These are phyloP conservation scores for Rhynchosporium agropyri DNA, from an alignment of 2,329 filamentous ascomycete genomes.

Conservation along the genomic window DNA sequence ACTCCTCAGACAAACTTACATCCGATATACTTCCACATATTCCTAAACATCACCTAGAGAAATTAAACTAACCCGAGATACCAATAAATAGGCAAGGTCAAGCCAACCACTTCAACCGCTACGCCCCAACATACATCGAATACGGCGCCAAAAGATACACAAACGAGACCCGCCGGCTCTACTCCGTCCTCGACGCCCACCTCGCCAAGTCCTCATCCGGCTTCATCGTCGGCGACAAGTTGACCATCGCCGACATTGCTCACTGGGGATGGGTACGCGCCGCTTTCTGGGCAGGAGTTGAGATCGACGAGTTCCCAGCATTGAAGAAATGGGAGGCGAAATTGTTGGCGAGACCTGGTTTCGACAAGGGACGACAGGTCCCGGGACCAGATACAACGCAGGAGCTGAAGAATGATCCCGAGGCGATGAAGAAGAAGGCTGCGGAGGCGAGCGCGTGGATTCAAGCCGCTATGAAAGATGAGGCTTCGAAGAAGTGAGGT, in stretches of 20 bases:
- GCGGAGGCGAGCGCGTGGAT: slow-evolving; percentile 63
- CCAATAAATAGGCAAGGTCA: slow-evolving; percentile 52
- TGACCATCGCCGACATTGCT: slow-evolving; percentile 78
- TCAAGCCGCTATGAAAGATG: slow-evolving; percentile 62
- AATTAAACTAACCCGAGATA: too few relatives aligned
- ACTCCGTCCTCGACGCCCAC: slow-evolving; percentile 74
- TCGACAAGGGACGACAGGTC: slow-evolving; percentile 76
- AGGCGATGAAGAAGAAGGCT: slow-evolving; percentile 60
- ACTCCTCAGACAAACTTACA: too few relatives aligned
- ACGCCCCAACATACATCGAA: slow-evolving; percentile 79
- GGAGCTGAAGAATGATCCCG: slow-evolving; percentile 47
- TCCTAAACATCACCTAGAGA: too few relatives aligned
- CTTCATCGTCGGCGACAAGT: slow-evolving; percentile 67
- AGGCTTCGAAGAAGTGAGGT: slow-evolving; percentile 34
- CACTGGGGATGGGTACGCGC: slow-evolving; percentile 60
- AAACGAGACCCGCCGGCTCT: slow-evolving; percentile 83
- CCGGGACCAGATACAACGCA: slow-evolving; percentile 67
- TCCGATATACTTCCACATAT: too few relatives aligned
- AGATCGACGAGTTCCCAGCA: slow-evolving; percentile 74
- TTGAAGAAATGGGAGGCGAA: slow-evolving; percentile 77
- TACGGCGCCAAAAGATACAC: slow-evolving; percentile 82
- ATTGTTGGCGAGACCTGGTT: slow-evolving; percentile 68
- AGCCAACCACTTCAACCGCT: slow-evolving; percentile 80
- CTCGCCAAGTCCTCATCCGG: slow-evolving; percentile 59
- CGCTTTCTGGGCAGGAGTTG: slow-evolving; percentile 55